Evolutionary conservation across 202 grass and related monocot species (phyloP).

Genomic region (Panicum hallii): DNA sequence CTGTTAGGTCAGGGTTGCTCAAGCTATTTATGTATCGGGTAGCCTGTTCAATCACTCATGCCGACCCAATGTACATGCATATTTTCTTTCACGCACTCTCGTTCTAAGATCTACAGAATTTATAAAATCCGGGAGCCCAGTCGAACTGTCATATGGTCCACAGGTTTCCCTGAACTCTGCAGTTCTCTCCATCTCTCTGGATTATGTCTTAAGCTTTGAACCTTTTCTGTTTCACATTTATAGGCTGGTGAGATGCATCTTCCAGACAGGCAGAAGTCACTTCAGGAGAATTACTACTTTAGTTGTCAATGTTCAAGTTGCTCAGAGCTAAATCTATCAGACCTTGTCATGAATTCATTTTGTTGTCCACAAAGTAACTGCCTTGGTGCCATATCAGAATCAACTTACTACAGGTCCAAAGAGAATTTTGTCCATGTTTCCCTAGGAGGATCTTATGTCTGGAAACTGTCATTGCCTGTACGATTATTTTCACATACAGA

Average conservation of each 20-base stretch:
- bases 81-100: conserved; percentile 88
- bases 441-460: conserved; percentile 50
- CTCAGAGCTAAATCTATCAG: conserved; percentile 77
- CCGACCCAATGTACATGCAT: conserved; percentile 74
- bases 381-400: conserved; percentile 73
- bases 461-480: conserved; percentile 67
- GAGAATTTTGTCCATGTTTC: conserved; percentile 69
- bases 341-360: conserved; percentile 86
- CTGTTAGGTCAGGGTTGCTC: conserved; percentile 75
- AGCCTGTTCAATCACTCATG: conserved; percentile 97
- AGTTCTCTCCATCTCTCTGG: not conserved
- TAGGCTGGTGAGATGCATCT: conserved; percentile 82
- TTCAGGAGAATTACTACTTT: conserved; percentile 84
- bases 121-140: conserved; percentile 69
- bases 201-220: conserved; percentile 16
- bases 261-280: conserved; percentile 76
- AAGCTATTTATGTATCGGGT: conserved; percentile 85
- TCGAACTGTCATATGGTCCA: conserved; percentile 94
- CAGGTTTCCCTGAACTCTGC: conserved; percentile 55
- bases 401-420: conserved; percentile 50
- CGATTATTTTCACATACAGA: conserved; percentile 41
- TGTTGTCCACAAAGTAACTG: conserved; percentile 66
- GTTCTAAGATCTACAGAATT: conserved; percentile 72
- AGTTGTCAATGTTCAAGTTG: conserved; percentile 81
- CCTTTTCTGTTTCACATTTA: conserved; percentile 35